Evolutionary conservation across 1,139 yeast genomes (phyloP), one percentile per base, ranked within the genome.

Genomic region (Kodamaea ohmeri): DNA sequence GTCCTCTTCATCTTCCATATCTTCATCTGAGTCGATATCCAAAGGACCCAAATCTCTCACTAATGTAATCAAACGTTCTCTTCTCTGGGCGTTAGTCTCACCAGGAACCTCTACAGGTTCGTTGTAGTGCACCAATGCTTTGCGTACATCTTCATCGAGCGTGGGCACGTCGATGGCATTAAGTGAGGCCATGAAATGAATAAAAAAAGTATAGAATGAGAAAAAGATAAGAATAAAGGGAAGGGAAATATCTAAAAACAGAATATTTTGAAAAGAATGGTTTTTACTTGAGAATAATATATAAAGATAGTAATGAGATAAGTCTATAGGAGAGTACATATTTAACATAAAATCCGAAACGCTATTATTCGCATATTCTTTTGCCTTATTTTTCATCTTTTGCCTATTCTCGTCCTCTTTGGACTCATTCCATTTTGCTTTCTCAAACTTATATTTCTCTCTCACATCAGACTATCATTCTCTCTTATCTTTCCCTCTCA

Each of bases 41-140:
- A 36, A 52, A n/a, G 13, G 49, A 15, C 40, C 52, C 20, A 44
- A 45, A 24, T 48, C 58, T 60, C 32, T 44, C 37, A 9, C 42
- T 26, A 60, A 43, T 41, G 53, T 52, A 25, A 52, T 44, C 15
- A 87, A 61, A 41, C 95, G 60, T 19, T 70, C 74, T 44, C 95
- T 63, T 49, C 95, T 63, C 19, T 71, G 81, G 1, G 72, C 74
- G 6, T 66, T 72, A 39, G 73, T 82, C 58, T 87, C 95, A 0
- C 81, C 84, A 48, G 69, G 71, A 17, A 63, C 53, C 0, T 77
- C 71, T n/a, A 73, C 66, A 1, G 90, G 89, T 50, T 83, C 81
- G 6, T 75, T 77, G 9, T 81, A 51, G 22, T 57, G 56, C 27
- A 77, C 59, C 35, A 86, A 65, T 34, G 62, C 58, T 13, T 48